Conservation (phyloP, 768 basidiomycete genomes). For the Boletales sp. region DNA sequence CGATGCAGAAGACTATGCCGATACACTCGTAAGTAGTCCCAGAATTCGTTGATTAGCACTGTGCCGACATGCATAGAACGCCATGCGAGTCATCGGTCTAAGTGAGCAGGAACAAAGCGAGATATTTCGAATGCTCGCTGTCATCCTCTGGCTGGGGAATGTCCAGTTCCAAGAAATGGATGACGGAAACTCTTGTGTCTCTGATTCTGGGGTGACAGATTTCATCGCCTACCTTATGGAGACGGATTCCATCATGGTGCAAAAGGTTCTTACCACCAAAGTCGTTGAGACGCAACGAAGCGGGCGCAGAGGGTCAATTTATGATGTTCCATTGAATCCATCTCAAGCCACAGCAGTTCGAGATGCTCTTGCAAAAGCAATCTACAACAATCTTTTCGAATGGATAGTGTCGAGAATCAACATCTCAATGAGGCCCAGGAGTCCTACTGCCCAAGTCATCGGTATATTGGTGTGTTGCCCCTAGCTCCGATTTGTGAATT, state of each 20-base stretch:
- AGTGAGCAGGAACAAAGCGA: conserved; percentile 79
- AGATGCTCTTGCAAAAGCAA: conserved; percentile 91
- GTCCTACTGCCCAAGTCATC: conserved; percentile 72
- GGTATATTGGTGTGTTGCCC: conserved; percentile 73
- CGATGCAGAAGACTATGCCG: conserved; percentile 81
- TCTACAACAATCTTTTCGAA: conserved; percentile 98
- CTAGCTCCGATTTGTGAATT: background rate
- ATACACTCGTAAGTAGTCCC: conserved; percentile 69
- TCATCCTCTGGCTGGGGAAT: conserved; percentile 94
- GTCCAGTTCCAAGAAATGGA: conserved; percentile 86
- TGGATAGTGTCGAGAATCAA: conserved; percentile 99
- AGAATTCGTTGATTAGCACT: background rate
- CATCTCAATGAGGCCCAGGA: conserved; percentile 89
- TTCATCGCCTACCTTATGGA: conserved; percentile 96
- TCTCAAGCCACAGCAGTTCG: conserved; percentile 86
- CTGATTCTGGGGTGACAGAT: conserved; percentile 87
- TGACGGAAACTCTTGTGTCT: conserved; percentile 79
- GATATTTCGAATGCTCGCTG: conserved; percentile 90
- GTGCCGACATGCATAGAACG: conserved; percentile 50
- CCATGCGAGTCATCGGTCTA: conserved; percentile 94
- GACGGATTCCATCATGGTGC: conserved; percentile 69
- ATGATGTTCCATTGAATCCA: conserved; percentile 93
- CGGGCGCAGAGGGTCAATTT: conserved; percentile 91
- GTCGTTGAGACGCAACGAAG: conserved; percentile 92
- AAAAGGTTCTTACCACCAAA: conserved; percentile 81